A percentile compares a stretch with the other conserved stretches of the same genome.
Evolutionary conservation across 495 filamentous ascomycete genomes (phyloP).

Genomic region (Peziza echinospora): DNA sequence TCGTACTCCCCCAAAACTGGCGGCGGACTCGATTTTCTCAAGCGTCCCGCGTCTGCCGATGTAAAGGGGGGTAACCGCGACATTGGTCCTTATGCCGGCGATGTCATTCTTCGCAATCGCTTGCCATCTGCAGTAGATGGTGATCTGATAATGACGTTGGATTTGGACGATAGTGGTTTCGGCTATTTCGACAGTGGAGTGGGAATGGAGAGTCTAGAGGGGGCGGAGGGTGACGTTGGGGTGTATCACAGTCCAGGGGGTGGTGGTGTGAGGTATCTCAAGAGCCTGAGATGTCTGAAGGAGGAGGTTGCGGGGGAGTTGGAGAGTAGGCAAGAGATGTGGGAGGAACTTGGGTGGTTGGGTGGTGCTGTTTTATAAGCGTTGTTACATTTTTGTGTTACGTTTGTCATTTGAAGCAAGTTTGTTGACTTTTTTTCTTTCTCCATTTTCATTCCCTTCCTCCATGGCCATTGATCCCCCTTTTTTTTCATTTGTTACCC

Average conservation of each 20-base stretch:
- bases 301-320: slow-evolving; percentile 17
- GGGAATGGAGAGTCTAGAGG: not conserved
- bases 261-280: slow-evolving; percentile 2
- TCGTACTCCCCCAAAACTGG: not conserved
- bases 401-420: not conserved
- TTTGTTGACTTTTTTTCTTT: not conserved
- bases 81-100: slow-evolving; percentile 15
- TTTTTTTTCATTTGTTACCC: not conserved
- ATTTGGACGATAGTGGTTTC: no score
- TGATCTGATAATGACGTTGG: not conserved
- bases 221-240: not conserved
- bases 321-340: slow-evolving; percentile 14
- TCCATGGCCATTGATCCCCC: not conserved
- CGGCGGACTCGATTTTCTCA: not conserved
- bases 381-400: not conserved
- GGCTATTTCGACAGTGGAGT: no score
- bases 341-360: slow-evolving; percentile 15
- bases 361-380: slow-evolving; percentile 14
- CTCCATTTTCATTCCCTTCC: no score
- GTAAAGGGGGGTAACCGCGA: slow-evolving; percentile 12
- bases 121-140: not conserved
- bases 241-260: not conserved
- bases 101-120: slow-evolving; percentile 11
- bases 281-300: slow-evolving; percentile 11
- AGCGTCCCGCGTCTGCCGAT: no score